Base-by-base conservation (phyloP, 805 yeast genomes). In the Teunomyces aglyptinius region DNA sequence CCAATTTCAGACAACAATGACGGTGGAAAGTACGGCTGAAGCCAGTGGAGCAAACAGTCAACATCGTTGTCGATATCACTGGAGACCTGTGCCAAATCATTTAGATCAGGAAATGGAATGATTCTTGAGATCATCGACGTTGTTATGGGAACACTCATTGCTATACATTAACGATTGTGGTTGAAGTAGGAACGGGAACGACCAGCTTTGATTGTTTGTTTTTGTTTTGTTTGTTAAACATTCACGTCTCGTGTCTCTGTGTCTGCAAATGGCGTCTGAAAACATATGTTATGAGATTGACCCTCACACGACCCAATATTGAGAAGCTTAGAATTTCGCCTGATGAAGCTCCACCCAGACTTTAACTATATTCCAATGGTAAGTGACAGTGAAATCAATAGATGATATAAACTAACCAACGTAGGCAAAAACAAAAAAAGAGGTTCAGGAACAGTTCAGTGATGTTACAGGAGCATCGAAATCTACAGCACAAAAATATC, bases 401-500 rank as follows among this genome's bases (percentile, higher is more conserved):
- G 12, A 16, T n/a, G 28, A 20, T 11, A 12, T n/a, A 19, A 6
- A 36, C 39, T 36, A 36, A 36, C 39, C 19, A 13, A 20, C 7
- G 5, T 15, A 36, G 39, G 39, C 24, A n/a, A 22, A 20, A 13
- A 36, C 28, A 22, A 36, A 36, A 15, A 36, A 20, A 36, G 41
- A 58, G 5, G 46, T 62, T n/a, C 59, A 55, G 41, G 60, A 54
- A 41, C 67, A 68, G 46, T 75, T 77, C 55, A 51, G 65, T 40
- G 70, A 67, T 33, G 58, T 77, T 39, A 73, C 82, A 7, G 74
- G 73, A 5, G 58, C 69, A 2, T 46, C 61, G 4, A 49, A 57
- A 4, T 50, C 63, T 6, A 63, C 57, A 10, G 78, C 80, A 12
- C 63, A 68, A 2, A 52, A 51, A 36, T 68, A 63, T 46, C 67